Conservation (phyloP, 2,329 filamentous ascomycete species). For the Nothopassalora personata region DNA sequence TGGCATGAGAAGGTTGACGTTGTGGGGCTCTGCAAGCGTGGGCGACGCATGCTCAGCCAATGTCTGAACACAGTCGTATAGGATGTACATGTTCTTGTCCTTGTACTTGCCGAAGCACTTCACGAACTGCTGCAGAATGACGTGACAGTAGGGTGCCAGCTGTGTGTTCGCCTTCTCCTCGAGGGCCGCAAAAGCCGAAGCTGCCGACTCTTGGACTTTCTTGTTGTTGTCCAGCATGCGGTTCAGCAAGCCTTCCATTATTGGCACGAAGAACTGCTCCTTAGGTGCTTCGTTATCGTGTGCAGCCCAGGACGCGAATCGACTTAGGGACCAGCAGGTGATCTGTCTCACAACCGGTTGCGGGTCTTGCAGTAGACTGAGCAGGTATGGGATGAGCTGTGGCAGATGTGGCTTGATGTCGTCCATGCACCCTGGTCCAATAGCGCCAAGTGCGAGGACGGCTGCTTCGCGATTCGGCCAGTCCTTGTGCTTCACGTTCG, state of each 20-base stretch:
- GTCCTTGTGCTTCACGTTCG: constrained; percentile 79
- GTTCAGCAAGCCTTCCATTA: constrained; percentile 92
- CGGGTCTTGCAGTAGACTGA: constrained; percentile 74
- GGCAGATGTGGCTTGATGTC: constrained; percentile 86
- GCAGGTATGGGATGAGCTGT: constrained; percentile 82
- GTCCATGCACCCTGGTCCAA: constrained; percentile 89
- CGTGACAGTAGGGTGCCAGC: constrained; percentile 77
- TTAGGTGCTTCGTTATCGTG: constrained; percentile 64
- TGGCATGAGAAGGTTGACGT: constrained; percentile 87
- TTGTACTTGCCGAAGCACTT: constrained; percentile 92
- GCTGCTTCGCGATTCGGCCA: constrained; percentile 93
- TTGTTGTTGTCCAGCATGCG: constrained; percentile 98
- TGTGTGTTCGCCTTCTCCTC: constrained; percentile 85
- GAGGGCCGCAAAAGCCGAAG: constrained; percentile 90
- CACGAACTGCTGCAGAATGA: constrained; percentile 89
- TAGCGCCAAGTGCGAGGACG: constrained; percentile 86
- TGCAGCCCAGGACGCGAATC: constrained; percentile 90
- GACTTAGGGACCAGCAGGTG: constrained; percentile 93
- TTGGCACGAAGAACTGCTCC: constrained; percentile 78
- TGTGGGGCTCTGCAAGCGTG: constrained; percentile 69
- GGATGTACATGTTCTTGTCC: constrained; percentile 96
- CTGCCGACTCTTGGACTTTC: constrained; percentile 92
- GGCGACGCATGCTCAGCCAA: constrained; percentile 85
- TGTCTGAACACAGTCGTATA: constrained; percentile 98
- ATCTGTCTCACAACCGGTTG: constrained; percentile 94